These are phyloP conservation scores for Volvox reticuliferus DNA, from an alignment of 139 green algal species.

Conservation along the genomic window DNA sequence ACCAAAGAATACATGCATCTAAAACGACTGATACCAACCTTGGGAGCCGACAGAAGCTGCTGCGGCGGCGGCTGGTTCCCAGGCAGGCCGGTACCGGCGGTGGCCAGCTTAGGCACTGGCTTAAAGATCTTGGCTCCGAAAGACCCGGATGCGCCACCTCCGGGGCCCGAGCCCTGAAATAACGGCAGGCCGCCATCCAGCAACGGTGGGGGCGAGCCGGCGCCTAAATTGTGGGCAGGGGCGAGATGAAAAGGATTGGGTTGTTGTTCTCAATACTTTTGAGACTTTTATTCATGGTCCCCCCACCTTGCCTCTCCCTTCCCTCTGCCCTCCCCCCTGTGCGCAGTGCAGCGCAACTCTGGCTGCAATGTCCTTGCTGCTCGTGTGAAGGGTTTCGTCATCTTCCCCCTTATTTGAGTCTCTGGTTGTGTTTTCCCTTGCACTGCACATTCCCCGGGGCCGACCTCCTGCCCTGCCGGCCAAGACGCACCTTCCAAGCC, in stretches of 20 bases:
- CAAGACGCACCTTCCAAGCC: constrained; percentile 17
- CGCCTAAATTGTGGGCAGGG: neutral
- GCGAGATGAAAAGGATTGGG: neutral
- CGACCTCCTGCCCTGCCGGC: too few species aligned
- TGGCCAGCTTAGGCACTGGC: constrained; percentile 12
- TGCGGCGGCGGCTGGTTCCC: neutral
- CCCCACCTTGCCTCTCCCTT: too few species aligned
- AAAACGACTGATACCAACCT: neutral
- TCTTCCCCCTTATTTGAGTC: too few species aligned
- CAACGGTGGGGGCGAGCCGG: constrained; percentile 18
- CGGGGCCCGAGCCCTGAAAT: neutral
- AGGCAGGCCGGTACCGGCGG: neutral
- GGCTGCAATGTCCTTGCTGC: too few species aligned
- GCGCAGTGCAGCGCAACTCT: too few species aligned
- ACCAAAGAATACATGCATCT: too few species aligned
- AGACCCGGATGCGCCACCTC: neutral
- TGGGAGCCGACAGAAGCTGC: constrained; percentile 36
- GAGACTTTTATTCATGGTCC: too few species aligned
- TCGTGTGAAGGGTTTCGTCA: too few species aligned
- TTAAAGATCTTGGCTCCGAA: constrained; percentile 26
- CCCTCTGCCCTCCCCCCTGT: too few species aligned
- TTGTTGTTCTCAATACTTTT: neutral
- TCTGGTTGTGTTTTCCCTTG: too few species aligned
- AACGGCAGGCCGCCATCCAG: constrained; percentile 29
- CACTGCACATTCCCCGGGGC: too few species aligned